These are phyloP conservation scores for Phytophthora sp. DNA, from an alignment of 352 stramenopile species.

Conservation along the genomic window DNA sequence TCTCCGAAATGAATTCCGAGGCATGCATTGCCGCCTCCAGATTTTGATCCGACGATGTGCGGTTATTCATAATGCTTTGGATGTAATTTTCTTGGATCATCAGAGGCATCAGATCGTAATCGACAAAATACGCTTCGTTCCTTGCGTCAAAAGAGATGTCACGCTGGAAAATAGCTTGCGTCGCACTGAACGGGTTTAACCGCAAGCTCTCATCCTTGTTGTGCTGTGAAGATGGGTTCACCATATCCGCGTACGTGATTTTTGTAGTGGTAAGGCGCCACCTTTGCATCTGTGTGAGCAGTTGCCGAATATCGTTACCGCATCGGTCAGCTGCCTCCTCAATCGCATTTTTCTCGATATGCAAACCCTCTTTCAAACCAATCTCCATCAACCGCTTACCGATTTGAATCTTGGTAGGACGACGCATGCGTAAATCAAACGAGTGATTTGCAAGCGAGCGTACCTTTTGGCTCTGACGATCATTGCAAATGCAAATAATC, in stretches of 20 bases:
- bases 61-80: constrained; percentile 82
- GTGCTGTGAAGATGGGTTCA: constrained; percentile 76
- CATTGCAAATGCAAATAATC: constrained; percentile 99
- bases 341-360: constrained; percentile 96
- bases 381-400: constrained; percentile 94
- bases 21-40: constrained; percentile 88
- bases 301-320: constrained; percentile 98
- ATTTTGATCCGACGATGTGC: constrained; percentile 69
- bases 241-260: constrained; percentile 89
- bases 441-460: constrained; percentile 97
- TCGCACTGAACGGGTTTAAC: constrained; percentile 95
- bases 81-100: constrained; percentile 95
- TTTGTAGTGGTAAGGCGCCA: constrained; percentile 87
- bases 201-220: constrained; percentile 95
- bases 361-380: constrained; percentile 87
- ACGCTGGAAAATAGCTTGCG: constrained; percentile 92
- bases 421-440: constrained; percentile 95
- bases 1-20: constrained; percentile 92
- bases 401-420: constrained; percentile 94
- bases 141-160: constrained; percentile 81
- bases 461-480: constrained; percentile 96
- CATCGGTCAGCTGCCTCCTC: constrained; percentile 96
- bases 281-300: constrained; percentile 98
- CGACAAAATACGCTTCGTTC: constrained; percentile 98
- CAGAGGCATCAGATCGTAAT: constrained; percentile 98